Evolutionary conservation across 768 basidiomycete species (phyloP), one percentile per base, ranked within the genome.

Genomic region (Galerina marginata): DNA sequence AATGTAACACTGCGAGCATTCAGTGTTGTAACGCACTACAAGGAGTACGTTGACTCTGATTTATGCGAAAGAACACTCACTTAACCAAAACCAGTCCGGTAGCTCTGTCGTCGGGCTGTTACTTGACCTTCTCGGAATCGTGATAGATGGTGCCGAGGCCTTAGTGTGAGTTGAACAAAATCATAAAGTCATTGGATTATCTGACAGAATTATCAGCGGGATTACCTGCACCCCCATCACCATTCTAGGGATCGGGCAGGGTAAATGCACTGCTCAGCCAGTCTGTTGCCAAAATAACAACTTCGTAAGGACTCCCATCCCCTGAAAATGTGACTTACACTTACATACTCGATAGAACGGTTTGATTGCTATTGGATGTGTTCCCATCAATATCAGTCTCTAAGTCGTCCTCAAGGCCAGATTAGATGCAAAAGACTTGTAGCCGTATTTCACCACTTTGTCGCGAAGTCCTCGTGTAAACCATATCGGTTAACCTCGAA

Each of bases 251-350:
- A 46, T 63, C 38, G 70, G 70, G 11, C 58, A 65, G 36, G 66
- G 63, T 44, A 49, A 54, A 2, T 70, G 71, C 65, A 59, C 60
- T 40, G 56, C 54, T 12, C 62, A 67, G 53, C 66, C 71, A n/a
- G 69, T 72, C 54, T 71, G 71, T 62, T 72, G 71, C 66, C 25
- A 60, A n/a, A 65, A 72, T 58, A 65, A 69, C 54, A 38, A 61
- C 45, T 72, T 69, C 43, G 71, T 72, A 54, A 49, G 71, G 63
- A 11, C 4, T n/a, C 14, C 52, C 33, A 38, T 37, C 3, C 23
- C 6, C 11, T 29, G 29, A 33, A 33, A 33, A 33, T 33, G 5
- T 33, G 29, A 33, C 4, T 5, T 33, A 33, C 29, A 33, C 29
- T 33, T 33, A 33, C 39, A 36, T 38, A 9, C 16, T n/a, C 12